phyloP scores from a whole-genome alignment of 768 basidiomycete genomes.

The Boletus tomentosulus region DNA sequence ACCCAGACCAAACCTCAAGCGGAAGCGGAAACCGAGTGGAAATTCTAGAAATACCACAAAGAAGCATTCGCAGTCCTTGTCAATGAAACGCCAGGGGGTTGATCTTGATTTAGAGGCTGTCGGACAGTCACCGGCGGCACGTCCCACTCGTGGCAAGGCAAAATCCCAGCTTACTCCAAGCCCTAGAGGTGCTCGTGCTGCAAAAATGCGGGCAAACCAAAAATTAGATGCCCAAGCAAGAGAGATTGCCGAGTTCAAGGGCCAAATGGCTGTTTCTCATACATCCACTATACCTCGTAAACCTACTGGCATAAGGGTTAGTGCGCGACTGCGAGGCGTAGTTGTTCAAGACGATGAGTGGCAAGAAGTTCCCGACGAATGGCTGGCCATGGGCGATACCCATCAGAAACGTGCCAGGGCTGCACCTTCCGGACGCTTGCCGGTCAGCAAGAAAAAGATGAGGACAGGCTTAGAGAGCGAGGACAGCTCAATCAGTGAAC shows the following conservation, averaged over 20 bases:
- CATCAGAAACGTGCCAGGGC: conserved; percentile 14
- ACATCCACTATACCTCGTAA: conserved; percentile 23
- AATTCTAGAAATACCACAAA: conserved; percentile 18
- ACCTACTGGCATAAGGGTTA: conserved; percentile 57
- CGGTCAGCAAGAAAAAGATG: conserved; percentile 7
- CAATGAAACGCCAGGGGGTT: conserved; percentile 26
- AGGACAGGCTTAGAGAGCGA: conserved; percentile 64
- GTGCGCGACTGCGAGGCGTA: conserved; percentile 58
- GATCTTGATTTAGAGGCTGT: conserved; percentile 1
- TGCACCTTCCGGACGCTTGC: conserved; percentile 4
- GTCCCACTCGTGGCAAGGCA: conserved; percentile 14
- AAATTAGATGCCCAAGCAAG: conserved; percentile 67
- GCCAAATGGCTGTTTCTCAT: conserved; percentile 33
- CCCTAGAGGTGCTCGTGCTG: conserved; percentile 53
- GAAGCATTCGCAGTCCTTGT: conserved; percentile 11
- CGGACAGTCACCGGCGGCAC: conserved; percentile 6
- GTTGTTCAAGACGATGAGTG: conserved; percentile 58
- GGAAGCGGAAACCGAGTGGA: conserved; percentile 36
- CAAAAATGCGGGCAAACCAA: conserved; percentile 67
- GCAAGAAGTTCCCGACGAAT: conserved; percentile 78
- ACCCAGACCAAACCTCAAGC: conserved; percentile 45
- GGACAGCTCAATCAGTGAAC: conserved; percentile 59
- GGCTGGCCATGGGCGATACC: conserved; percentile 37
- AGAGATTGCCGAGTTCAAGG: conserved; percentile 59
- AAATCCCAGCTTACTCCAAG: conserved; percentile 21